Evolutionary conservation across 768 basidiomycete genomes (phyloP).

Genomic region (Mycena albidolilacea): DNA sequence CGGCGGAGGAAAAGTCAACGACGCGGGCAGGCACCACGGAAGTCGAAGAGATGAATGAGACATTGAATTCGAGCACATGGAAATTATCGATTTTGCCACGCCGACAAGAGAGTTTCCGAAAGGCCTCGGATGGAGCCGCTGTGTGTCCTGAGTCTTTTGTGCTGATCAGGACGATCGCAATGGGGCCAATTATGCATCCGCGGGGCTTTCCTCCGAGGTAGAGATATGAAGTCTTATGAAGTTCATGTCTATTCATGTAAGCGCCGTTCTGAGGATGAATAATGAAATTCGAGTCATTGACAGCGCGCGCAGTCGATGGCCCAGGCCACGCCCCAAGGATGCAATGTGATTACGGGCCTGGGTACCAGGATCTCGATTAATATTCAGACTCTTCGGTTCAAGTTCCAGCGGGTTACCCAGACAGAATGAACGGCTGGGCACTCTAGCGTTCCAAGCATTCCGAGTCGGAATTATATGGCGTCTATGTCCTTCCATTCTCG

Average conservation of each 20-base stretch:
- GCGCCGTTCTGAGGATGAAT: not conserved
- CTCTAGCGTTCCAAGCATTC: not conserved
- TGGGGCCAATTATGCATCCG: constrained; percentile 28
- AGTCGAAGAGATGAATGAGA: not conserved
- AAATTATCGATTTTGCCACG: constrained; percentile 27
- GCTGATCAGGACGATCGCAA: constrained; percentile 24
- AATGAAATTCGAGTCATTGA: constrained; percentile 1
- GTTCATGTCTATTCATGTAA: not conserved
- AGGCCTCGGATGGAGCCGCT: constrained; percentile 1
- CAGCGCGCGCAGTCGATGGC: constrained; percentile 2
- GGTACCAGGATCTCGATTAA: not conserved
- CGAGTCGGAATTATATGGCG: not conserved
- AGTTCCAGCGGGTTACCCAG: constrained; percentile 21
- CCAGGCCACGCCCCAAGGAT: constrained; percentile 4
- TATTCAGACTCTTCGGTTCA: not conserved
- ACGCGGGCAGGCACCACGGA: not conserved
- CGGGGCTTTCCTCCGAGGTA: constrained; percentile 24
- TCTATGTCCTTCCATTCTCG: not conserved
- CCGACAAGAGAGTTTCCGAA: not conserved
- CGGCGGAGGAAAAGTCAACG: not conserved
- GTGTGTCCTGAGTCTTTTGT: constrained; percentile 9
- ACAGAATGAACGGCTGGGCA: not conserved
- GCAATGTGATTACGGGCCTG: constrained; percentile 16
- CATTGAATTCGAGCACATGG: constrained; percentile 2
- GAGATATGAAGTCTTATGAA: constrained; percentile 2